phyloP scores from a whole-genome alignment of 1,284 basidiomycete genomes.

The Cutaneotrichosporon daszewskae region DNA sequence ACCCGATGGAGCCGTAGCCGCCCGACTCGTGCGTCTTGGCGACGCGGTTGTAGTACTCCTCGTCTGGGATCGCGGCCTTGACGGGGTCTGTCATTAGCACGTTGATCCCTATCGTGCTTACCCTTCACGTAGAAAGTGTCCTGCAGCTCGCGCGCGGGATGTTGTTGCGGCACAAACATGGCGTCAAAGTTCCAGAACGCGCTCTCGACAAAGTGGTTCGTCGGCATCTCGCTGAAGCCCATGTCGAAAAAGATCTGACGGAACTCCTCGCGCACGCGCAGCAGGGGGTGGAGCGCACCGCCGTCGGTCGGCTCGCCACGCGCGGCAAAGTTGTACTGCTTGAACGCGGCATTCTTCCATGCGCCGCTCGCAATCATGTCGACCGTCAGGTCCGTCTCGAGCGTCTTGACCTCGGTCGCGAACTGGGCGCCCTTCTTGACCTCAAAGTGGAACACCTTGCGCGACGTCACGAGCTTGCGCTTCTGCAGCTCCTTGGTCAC shows the following conservation, averaged over 20 bases:
- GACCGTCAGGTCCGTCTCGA: slow-evolving; percentile 94
- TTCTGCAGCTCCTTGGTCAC: slow-evolving; percentile 80
- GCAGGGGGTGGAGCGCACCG: slow-evolving; percentile 89
- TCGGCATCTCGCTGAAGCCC: slow-evolving; percentile 99
- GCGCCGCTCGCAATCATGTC: slow-evolving; percentile 86
- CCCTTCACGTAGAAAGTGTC: slow-evolving; percentile 99
- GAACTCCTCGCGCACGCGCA: slow-evolving; percentile 98
- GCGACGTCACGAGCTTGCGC: slow-evolving; percentile 67
- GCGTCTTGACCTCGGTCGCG: slow-evolving; percentile 87
- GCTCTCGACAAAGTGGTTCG: slow-evolving; percentile 94
- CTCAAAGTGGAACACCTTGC: slow-evolving; percentile 92
- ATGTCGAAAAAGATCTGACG: slow-evolving; percentile 98
- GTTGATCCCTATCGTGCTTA: slow-evolving; percentile 37
- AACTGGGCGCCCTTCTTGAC: slow-evolving; percentile 82
- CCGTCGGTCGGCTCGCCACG: slow-evolving; percentile 82
- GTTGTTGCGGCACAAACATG: slow-evolving; percentile 97
- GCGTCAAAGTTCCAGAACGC: slow-evolving; percentile 99
- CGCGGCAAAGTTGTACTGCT: slow-evolving; percentile 99
- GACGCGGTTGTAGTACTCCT: slow-evolving; percentile 85
- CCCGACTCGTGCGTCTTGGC: slow-evolving; percentile 82
- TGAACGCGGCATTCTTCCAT: slow-evolving; percentile 89
- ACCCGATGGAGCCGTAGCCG: slow-evolving; percentile 91
- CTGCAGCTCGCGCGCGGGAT: slow-evolving; percentile 95
- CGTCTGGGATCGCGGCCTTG: slow-evolving; percentile 67
- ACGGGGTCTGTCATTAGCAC: slow-evolving; percentile 62